Percentiles rank a stretch among this genome's conserved stretches.
These are phyloP conservation scores for Pilasporangium apinafurcum DNA, from an alignment of 352 stramenopile species.

Conservation along the genomic window DNA sequence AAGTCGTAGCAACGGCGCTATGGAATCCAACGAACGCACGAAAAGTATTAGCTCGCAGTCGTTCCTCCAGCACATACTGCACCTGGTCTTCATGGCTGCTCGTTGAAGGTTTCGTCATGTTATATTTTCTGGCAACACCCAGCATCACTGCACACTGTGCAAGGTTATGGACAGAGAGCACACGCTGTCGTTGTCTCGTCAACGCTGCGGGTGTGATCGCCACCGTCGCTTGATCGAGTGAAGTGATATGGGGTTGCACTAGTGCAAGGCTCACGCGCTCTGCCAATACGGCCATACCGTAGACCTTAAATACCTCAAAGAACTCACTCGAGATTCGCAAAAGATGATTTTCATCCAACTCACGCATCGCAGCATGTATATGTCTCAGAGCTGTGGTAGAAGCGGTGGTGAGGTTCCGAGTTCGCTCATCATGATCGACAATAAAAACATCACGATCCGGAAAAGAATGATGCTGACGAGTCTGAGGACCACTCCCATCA, in stretches of 20 bases:
- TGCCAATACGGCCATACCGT: conserved; percentile 70
- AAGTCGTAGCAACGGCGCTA: conserved; percentile 40
- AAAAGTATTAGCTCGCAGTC: conserved; percentile 46
- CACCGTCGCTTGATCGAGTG: conserved; percentile 3
- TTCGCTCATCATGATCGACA: neutral
- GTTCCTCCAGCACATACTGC: conserved; percentile 25
- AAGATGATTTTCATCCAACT: conserved; percentile 32
- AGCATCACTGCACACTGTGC: conserved; percentile 33
- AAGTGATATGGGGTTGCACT: conserved; percentile 21
- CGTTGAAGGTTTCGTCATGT: too few relatives aligned
- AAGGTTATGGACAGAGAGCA: conserved; percentile 57
- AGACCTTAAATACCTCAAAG: conserved; percentile 81
- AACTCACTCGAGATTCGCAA: conserved; percentile 50
- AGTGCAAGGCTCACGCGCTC: conserved; percentile 57
- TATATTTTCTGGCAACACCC: conserved; percentile 19
- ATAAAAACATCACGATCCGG: neutral
- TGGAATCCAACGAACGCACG: conserved; percentile 68
- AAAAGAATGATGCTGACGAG: conserved; percentile 27
- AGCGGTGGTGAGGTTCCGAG: conserved; percentile 1
- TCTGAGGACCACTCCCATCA: neutral
- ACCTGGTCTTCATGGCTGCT: conserved; percentile 2
- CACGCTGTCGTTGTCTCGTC: conserved; percentile 43
- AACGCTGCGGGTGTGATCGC: conserved; percentile 32
- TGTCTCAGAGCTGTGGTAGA: neutral
- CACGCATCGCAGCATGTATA: conserved; percentile 15